These are phyloP conservation scores for Alternaria sp. DNA, from an alignment of 2,329 filamentous ascomycete genomes.

Conservation along the genomic window DNA sequence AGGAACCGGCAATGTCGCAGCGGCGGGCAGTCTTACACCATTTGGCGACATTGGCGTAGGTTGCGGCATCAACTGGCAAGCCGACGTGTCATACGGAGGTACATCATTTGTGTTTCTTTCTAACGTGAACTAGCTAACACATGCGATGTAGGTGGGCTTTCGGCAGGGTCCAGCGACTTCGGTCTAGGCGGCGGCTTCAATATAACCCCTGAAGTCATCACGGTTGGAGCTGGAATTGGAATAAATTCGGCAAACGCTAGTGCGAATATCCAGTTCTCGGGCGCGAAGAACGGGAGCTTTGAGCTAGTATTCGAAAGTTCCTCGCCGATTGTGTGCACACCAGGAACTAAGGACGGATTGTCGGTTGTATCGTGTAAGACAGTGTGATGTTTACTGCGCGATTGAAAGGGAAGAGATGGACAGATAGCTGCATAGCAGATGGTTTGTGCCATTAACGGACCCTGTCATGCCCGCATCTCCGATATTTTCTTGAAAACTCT, in stretches of 20 bases:
- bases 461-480: neutral
- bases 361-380: slow-evolving; percentile 14
- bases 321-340: slow-evolving; percentile 9
- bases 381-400: neutral
- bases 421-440: neutral
- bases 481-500: neutral
- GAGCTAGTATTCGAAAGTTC: slow-evolving; percentile 17
- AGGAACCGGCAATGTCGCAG: slow-evolving; percentile 20
- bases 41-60: slow-evolving; percentile 24
- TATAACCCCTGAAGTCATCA: slow-evolving; percentile 13
- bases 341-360: slow-evolving; percentile 10
- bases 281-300: slow-evolving; percentile 17
- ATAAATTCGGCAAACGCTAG: slow-evolving; percentile 17
- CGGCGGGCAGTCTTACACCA: slow-evolving; percentile 15
- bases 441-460: neutral
- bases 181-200: slow-evolving; percentile 22
- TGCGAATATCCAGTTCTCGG: slow-evolving; percentile 20
- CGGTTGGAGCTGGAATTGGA: slow-evolving; percentile 16
- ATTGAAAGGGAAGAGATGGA: neutral
- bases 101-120: neutral
- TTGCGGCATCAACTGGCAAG: slow-evolving; percentile 23
- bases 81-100: slow-evolving; percentile 20
- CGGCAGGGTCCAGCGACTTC: slow-evolving; percentile 20
- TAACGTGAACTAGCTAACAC: neutral
- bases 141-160: slow-evolving; percentile 16